These are phyloP conservation scores for Dictyostelium intermedium DNA, from an alignment of 78 protist species.

Conservation along the genomic window DNA sequence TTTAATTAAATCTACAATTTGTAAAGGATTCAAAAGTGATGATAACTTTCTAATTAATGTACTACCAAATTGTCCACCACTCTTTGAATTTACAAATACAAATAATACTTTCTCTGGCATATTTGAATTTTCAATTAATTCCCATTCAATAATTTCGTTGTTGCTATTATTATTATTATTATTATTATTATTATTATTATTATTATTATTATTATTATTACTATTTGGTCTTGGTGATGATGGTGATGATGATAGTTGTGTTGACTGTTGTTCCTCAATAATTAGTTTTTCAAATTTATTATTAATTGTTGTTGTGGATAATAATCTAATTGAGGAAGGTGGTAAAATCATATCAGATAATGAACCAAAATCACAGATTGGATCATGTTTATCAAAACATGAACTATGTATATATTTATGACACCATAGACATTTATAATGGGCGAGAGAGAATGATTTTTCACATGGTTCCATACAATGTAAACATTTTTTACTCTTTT, in stretches of 20 bases:
- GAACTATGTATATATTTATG: slow-evolving; percentile 14
- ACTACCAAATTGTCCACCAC: slow-evolving; percentile 71
- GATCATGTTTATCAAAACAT: slow-evolving; percentile 33
- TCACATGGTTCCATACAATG: slow-evolving; percentile 18
- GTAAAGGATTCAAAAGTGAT: slow-evolving; percentile 50
- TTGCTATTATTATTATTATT: neutral
- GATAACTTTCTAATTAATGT: slow-evolving; percentile 32
- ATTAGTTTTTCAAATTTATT: neutral
- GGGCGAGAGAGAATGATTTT: slow-evolving; percentile 42
- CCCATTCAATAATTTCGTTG: neutral
- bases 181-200: neutral
- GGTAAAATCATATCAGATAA: slow-evolving; percentile 41
- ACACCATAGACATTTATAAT: slow-evolving; percentile 67
- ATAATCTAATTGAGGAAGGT: slow-evolving; percentile 14
- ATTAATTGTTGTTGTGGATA: neutral
- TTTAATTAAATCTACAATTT: slow-evolving; percentile 45
- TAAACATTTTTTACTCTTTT: slow-evolving; percentile 34
- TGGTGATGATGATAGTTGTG: neutral
- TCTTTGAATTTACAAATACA: slow-evolving; percentile 62
- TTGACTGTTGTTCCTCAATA: neutral
- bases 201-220: neutral
- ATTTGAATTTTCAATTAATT: neutral
- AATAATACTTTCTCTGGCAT: slow-evolving; percentile 1
- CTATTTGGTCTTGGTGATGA: neutral
- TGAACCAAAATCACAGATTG: slow-evolving; percentile 39